phyloP scores from a whole-genome alignment of 345 rosid species.

The Linum tenue region DNA sequence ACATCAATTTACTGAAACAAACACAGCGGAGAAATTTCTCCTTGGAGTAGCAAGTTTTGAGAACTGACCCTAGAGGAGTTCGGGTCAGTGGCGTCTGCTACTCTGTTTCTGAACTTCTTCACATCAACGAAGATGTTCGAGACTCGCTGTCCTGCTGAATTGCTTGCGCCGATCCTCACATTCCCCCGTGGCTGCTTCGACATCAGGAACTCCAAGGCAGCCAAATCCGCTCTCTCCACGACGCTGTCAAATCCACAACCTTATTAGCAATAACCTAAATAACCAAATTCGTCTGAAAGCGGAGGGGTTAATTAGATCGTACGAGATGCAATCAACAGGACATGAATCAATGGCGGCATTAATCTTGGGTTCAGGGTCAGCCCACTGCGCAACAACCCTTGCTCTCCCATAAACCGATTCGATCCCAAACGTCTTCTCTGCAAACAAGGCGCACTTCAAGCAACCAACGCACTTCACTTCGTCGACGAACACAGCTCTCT shows the following conservation, averaged over 20 bases:
- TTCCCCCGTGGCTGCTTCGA: constrained; percentile 82
- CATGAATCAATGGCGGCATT: constrained; percentile 66
- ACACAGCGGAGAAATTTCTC: not conserved
- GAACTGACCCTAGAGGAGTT: constrained; percentile 29
- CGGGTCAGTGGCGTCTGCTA: constrained; percentile 27
- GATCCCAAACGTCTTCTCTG: constrained; percentile 72
- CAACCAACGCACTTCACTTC: constrained; percentile 92
- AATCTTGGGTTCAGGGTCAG: constrained; percentile 70
- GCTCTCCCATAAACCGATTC: constrained; percentile 78
- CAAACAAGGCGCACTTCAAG: constrained; percentile 78
- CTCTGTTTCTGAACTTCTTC: constrained; percentile 59
- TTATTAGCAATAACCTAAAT: not conserved
- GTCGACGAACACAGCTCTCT: constrained; percentile 78
- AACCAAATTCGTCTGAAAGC: not conserved
- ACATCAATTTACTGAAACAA: no score
- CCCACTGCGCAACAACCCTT: constrained; percentile 90
- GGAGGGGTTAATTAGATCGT: constrained; percentile 16
- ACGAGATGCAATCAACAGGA: constrained; percentile 87
- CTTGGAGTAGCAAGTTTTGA: not conserved
- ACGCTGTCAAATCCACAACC: constrained; percentile 22
- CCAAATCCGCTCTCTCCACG: constrained; percentile 77
- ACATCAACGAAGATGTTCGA: constrained; percentile 71
- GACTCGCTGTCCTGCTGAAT: constrained; percentile 50
- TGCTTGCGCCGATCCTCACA: constrained; percentile 64
- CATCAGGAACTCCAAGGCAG: constrained; percentile 83